A percentile compares a stretch with the other conserved stretches of the same genome.
Evolutionary conservation across 192 early-diverging fungal genomes (phyloP).

Genomic region (Phycomyces nitens): DNA sequence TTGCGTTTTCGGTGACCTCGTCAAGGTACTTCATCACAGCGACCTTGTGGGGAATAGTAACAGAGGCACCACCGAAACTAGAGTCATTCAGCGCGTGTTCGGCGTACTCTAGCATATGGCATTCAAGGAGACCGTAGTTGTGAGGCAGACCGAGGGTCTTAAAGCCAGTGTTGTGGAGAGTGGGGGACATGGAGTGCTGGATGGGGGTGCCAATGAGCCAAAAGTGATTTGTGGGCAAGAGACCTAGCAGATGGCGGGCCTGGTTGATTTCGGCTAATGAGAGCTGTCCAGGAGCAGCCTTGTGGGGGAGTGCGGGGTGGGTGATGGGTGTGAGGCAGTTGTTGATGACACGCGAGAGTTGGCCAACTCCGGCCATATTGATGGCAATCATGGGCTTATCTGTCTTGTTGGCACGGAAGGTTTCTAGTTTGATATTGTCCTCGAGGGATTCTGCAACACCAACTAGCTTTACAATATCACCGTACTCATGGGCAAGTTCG

Average conservation of each 20-base stretch:
- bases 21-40: constrained; percentile 76
- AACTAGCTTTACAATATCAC: constrained; percentile 92
- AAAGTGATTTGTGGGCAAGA: constrained; percentile 63
- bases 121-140: constrained; percentile 73
- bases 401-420: constrained; percentile 55
- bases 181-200: constrained; percentile 83
- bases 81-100: constrained; percentile 44
- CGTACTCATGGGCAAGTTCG: constrained; percentile 50
- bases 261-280: constrained; percentile 74
- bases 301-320: constrained; percentile 69
- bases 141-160: constrained; percentile 79
- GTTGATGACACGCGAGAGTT: constrained; percentile 86
- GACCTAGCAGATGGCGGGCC: constrained; percentile 66
- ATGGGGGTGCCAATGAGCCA: constrained; percentile 92
- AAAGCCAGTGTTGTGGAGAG: constrained; percentile 92
- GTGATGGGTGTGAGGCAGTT: constrained; percentile 93
- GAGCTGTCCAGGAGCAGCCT: constrained; percentile 94
- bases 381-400: constrained; percentile 84
- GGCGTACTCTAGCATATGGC: constrained; percentile 55
- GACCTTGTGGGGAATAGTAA: constrained; percentile 95
- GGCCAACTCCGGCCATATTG: constrained; percentile 91
- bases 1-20: constrained; percentile 70
- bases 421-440: constrained; percentile 81
- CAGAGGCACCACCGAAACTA: constrained; percentile 89
- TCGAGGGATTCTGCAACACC: constrained; percentile 68